These are phyloP conservation scores for Astrephomene gubernaculifera DNA, from an alignment of 139 green algal species.

Conservation along the genomic window DNA sequence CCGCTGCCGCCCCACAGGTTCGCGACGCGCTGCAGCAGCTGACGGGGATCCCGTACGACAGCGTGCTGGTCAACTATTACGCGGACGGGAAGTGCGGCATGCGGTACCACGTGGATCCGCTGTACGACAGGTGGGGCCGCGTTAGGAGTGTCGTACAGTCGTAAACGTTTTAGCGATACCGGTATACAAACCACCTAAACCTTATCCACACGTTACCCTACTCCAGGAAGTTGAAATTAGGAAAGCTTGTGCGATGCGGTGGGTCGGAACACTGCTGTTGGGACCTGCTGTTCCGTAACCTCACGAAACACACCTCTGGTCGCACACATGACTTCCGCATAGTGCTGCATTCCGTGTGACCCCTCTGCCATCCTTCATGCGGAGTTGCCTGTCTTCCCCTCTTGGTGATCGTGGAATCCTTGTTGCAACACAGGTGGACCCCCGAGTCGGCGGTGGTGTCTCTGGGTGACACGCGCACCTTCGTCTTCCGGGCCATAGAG, in stretches of 20 bases:
- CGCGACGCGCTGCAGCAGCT: conserved; percentile 33
- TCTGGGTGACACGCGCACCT: conserved; percentile 54
- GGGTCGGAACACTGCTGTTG: too few species aligned
- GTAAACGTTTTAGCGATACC: too few species aligned
- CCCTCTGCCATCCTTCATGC: conserved; percentile 5
- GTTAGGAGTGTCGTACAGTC: too few species aligned
- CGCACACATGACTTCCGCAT: too few species aligned
- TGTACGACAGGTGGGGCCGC: conserved; percentile 45
- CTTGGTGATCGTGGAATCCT: too few species aligned
- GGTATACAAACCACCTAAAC: too few species aligned
- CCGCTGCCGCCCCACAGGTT: conserved; percentile 5
- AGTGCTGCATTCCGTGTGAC: too few species aligned
- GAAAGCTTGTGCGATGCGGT: too few species aligned
- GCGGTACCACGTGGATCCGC: conserved; percentile 63
- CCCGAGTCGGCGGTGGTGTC: conserved; percentile 55
- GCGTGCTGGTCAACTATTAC: conserved; percentile 66
- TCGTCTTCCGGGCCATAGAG: conserved; percentile 53
- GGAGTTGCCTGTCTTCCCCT: background rate
- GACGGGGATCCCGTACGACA: conserved; percentile 52
- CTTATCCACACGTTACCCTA: too few species aligned
- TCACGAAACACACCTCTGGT: too few species aligned
- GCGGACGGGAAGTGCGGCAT: conserved; percentile 63
- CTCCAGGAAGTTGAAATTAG: too few species aligned
- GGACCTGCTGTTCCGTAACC: too few species aligned
- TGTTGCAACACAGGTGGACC: conserved; percentile 59